Evolutionary conservation across 2,329 filamentous ascomycete species (phyloP).

Genomic region (Fusarium sp.): DNA sequence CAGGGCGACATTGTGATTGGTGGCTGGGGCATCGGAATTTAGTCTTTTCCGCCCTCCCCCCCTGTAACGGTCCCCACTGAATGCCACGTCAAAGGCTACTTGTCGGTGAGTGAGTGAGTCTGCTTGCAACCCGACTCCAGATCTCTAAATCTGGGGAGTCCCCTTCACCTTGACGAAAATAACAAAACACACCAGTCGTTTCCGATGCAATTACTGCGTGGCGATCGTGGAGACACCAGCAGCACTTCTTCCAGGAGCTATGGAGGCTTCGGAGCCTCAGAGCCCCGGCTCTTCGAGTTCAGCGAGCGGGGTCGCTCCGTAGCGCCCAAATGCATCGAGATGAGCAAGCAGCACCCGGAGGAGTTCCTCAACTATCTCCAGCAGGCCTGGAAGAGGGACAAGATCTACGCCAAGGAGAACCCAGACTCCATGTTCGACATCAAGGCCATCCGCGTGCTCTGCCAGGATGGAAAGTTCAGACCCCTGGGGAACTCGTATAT

Average conservation of each 20-base stretch:
- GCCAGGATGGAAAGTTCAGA: constrained; percentile 32
- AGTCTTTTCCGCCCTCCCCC: constrained; percentile 37
- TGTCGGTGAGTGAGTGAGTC: constrained; percentile 40
- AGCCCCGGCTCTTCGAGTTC: constrained; percentile 39
- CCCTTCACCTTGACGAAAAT: not conserved
- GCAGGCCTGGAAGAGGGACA: constrained; percentile 38
- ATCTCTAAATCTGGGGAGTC: constrained; percentile 29
- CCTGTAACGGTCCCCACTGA: constrained; percentile 24
- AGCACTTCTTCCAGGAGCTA: constrained; percentile 37
- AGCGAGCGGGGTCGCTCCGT: constrained; percentile 36
- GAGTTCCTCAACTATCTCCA: constrained; percentile 38
- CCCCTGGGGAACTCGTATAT: constrained; percentile 35
- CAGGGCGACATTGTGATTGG: not conserved
- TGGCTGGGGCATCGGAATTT: constrained; percentile 12
- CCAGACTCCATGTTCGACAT: constrained; percentile 36
- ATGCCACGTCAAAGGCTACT: constrained; percentile 37
- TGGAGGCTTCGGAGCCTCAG: constrained; percentile 35
- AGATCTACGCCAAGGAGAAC: constrained; percentile 36
- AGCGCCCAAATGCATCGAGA: constrained; percentile 34
- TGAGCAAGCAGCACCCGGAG: constrained; percentile 34
- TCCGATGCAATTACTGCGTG: constrained; percentile 40
- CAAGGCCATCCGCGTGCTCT: constrained; percentile 31
- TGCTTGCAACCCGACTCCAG: constrained; percentile 22
- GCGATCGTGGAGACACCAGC: constrained; percentile 40
- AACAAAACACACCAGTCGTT: constrained; percentile 31